Evolutionary conservation across 208 protist genomes (phyloP), one percentile per base, ranked within the genome.

Genomic region (Crithidia thermophila): DNA sequence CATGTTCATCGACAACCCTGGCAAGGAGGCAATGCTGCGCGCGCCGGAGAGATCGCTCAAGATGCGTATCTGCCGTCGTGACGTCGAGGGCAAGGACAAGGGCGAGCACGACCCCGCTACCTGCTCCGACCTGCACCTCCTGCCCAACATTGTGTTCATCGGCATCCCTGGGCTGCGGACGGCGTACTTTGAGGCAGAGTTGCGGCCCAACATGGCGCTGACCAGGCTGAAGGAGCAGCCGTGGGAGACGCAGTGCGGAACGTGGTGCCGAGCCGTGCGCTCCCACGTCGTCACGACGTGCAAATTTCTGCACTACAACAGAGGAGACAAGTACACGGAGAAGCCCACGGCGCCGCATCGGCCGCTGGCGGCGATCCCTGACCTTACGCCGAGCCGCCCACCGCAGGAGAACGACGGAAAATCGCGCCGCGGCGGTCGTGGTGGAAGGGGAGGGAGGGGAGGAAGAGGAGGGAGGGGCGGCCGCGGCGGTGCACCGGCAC

Each of bases 241-340:
- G 27, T 73, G 61, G 73, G 72, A 82, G 52, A 74, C 72, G 45
- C 78, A 80, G 31, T 89, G 82, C 62, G 88, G 88, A 43, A 62
- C 74, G 28, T 94, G 88, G 88, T 94, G 88, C 62, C 79, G 70
- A 39, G 56, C 25, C 47, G 6, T 25, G 5, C 81, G 78, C 16
- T 88, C 85, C 4, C 88, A 94, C 55, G 79, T 90, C 33, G 71
- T 94, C 28, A 82, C 84, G 10, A 91, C 83, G 40, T 94, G 88
- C 68, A 37, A 28, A n/a, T 87, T 69, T 56, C 31, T 94, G 25
- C 88, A 94, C 57, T 94, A 91, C 75, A 81, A 84, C 45, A 61
- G 81, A 4, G 81, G 75, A 3, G 56, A 51, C 11, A 65, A 45
- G 23, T 87, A 91, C 65, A 87, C 81, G 25, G 88, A 94, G 72